Base-by-base conservation (phyloP, 441 rosid genomes). In the Pelargonium fulgidum region DNA sequence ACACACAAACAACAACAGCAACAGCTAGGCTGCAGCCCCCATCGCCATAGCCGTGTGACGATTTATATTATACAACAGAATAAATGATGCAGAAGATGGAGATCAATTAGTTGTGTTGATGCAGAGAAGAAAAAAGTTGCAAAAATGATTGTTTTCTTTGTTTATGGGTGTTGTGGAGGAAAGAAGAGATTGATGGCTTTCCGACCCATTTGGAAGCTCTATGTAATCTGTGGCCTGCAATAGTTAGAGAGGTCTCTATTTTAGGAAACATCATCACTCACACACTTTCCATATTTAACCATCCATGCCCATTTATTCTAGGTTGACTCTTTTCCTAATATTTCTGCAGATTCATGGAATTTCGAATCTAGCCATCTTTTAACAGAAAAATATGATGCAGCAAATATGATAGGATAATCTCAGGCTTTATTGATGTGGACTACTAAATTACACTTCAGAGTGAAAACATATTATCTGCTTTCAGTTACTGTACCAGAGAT, bases 131-230 rank as follows among this genome's bases (percentile, higher is more conserved):
- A 67, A 8, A 8, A 5, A 20, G 9, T 12, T 8, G 11, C 16
- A 20, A 10, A 24, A 6, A 13, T 5, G 48, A 0, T 67, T 50
- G 62, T 11, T 50, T 50, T 16, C 33, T 48, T 48, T 22, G 56
- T 26, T n/a, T 13, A 3, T 6, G n/a, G 36, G 11, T 13, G 7
- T 9, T 4, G 48, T n/a, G 13, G 4, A 7, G 17, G n/a, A n/a
- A 66, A 59, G 14, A 12, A 36, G 48, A 62, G 42, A 68, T 73
- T 71, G 75, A 71, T 75, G 86, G 86, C 67, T 71, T 29, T 20
- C 82, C 84, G 84, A 24, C 68, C 64, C 72, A 70, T 54, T 62
- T 80, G 86, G 81, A 29, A n/a, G 16, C 41, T 67, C 19, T 66
- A 19, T 65, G 24, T 72, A 59, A 61, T 78, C 44, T 77, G 81